Evolutionary conservation across 805 yeast species (phyloP).

Genomic region (Yamadazyma kitorensis): DNA sequence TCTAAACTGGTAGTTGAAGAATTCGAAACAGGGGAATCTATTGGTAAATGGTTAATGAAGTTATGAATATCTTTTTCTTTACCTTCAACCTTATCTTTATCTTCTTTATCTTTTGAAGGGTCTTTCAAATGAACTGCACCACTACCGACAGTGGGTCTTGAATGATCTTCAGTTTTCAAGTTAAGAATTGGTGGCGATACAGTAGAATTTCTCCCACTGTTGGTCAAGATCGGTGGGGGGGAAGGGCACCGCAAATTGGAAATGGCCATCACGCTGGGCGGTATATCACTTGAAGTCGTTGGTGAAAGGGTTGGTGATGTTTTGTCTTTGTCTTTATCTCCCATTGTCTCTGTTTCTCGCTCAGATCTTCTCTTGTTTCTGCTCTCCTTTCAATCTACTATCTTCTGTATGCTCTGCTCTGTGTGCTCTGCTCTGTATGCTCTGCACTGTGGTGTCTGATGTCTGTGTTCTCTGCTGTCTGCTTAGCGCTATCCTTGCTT

Average conservation of each 20-base stretch:
- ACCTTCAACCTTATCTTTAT: constrained; percentile 2
- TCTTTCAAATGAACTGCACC: constrained; percentile 45
- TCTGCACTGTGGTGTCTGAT: no score
- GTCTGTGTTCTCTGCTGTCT: no score
- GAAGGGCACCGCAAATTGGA: constrained; percentile 64
- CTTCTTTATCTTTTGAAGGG: constrained; percentile 10
- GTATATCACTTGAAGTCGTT: constrained; percentile 16
- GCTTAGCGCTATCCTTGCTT: no score
- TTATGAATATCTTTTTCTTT: constrained; percentile 56
- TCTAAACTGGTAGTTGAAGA: constrained; percentile 24
- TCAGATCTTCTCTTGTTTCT: no score
- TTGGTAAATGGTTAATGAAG: constrained; percentile 48
- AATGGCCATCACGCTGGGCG: constrained; percentile 55
- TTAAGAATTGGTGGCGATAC: constrained; percentile 11
- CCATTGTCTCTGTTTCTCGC: no score
- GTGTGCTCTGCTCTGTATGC: no score
- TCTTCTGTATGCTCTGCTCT: no score
- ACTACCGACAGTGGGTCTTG: constrained; percentile 32
- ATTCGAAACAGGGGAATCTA: constrained; percentile 14
- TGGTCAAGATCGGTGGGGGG: constrained; percentile 63
- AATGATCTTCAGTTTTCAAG: constrained; percentile 1
- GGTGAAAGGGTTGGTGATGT: not conserved
- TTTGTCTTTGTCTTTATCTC: no score
- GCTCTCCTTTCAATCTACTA: no score
- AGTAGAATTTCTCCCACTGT: constrained; percentile 14